These are phyloP conservation scores for Cladophialophora chaetospira DNA, from an alignment of 2,329 filamentous ascomycete genomes.

Conservation along the genomic window DNA sequence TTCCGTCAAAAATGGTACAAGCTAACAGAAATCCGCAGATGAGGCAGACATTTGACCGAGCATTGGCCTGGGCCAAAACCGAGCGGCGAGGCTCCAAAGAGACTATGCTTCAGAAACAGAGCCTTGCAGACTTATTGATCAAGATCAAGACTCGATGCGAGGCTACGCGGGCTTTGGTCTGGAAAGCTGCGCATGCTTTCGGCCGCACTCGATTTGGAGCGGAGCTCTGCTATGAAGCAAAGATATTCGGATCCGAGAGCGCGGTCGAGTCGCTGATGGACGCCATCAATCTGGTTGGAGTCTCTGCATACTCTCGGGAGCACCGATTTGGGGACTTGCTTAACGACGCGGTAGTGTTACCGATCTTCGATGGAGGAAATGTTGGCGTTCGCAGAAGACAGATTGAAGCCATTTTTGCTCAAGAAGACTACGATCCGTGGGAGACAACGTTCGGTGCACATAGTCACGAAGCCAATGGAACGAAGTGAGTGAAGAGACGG, in stretches of 20 bases:
- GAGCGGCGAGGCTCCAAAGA: conserved; percentile 51
- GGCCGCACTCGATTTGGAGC: conserved; percentile 47
- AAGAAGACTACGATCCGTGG: conserved; percentile 52
- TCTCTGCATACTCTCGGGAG: conserved; percentile 49
- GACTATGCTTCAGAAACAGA: conserved; percentile 52
- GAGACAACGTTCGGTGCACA: conserved; percentile 30
- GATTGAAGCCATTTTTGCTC: conserved; percentile 43
- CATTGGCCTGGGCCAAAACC: conserved; percentile 52
- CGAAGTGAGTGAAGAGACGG: neutral
- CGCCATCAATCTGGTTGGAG: conserved; percentile 56
- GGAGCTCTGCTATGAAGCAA: conserved; percentile 54
- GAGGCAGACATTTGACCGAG: conserved; percentile 56
- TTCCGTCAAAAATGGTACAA: no score
- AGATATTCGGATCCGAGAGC: conserved; percentile 55
- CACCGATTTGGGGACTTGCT: conserved; percentile 49
- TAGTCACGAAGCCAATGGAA: neutral
- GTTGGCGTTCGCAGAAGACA: conserved; percentile 53
- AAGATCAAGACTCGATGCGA: conserved; percentile 57
- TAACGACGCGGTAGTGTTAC: conserved; percentile 50
- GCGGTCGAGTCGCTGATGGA: conserved; percentile 53
- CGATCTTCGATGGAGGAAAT: conserved; percentile 58
- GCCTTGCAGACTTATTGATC: conserved; percentile 55
- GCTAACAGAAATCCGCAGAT: no score
- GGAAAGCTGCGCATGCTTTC: conserved; percentile 53
- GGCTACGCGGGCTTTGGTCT: conserved; percentile 53